A percentile compares a stretch with the other conserved stretches of the same genome.
phyloP scores from a whole-genome alignment of 2,329 filamentous ascomycete species.

The Aspergillus novoparasiticus region DNA sequence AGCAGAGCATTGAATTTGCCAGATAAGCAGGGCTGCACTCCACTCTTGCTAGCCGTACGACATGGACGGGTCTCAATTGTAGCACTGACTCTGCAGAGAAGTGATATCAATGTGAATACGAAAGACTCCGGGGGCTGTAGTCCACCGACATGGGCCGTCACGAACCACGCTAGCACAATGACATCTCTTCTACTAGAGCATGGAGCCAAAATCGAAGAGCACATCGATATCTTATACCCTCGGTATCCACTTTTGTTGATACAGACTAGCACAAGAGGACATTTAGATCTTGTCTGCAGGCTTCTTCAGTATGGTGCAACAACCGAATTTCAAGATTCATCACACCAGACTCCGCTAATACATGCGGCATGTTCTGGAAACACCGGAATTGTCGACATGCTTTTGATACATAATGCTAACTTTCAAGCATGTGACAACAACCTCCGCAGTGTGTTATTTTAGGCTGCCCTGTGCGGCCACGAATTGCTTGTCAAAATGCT shows the following conservation, averaged over 20 bases:
- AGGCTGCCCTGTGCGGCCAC: not conserved
- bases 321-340: not conserved
- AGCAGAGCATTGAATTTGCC: not conserved
- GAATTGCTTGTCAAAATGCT: not conserved
- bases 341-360: not conserved
- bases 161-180: not conserved
- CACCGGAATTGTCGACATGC: not conserved
- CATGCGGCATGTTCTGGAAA: not conserved
- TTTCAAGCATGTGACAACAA: not conserved
- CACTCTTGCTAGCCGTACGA: not conserved
- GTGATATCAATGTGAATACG: not conserved
- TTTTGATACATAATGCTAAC: not conserved
- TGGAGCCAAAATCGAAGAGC: not conserved
- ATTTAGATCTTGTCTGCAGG: not conserved
- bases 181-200: not conserved
- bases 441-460: not conserved
- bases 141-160: constrained; percentile 6
- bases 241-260: not conserved
- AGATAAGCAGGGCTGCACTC: not conserved
- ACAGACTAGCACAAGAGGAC: not conserved
- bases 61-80: not conserved
- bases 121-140: not conserved
- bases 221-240: not conserved
- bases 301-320: not conserved
- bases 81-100: not conserved